Base-by-base conservation (phyloP, 2,329 filamentous ascomycete species). In the Aspergillus sclerotialis region DNA sequence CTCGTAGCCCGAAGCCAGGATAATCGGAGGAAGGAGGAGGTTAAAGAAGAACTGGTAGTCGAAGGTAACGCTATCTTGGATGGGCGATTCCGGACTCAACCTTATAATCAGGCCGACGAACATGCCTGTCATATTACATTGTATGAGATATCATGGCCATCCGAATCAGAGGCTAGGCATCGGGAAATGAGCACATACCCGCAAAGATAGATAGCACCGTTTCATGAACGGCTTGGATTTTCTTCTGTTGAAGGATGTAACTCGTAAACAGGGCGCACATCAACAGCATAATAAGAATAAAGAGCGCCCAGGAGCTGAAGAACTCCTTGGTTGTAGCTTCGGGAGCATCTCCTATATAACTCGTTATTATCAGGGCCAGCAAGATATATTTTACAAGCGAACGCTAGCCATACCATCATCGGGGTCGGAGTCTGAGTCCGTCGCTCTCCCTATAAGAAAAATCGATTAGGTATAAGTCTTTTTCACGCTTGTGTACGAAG, bases 31-130 rank as follows among this genome's bases (percentile, higher is more conserved):
- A n/a, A 98, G 83, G 9, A 98, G 78, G 29, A 98, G 77, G 63
- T 98, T 98, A 73, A 98, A 98, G 73, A 98, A 98, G 71, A 96
- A 94, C 58, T 96, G 89, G 61, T 95, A 95, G 68, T 96, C 84
- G 71, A 98, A 98, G 63, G 83, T 94, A 55, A 98, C 88, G 45
- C 86, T 80, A 57, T 85, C 84, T 60, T 89, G 82, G 51, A 98
- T 88, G 43, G 83, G 86, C 43, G 86, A 82, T 46, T 83, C 82
- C 33, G 83, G 81, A 28, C 80, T 85, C 43, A 95, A 69, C 54
- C 92, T 78, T 38, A 98, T 79, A 39, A 94, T 76, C 50, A 98
- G 70, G 5, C 92, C 92, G 40, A 98, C 87, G 38, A 88, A 82
- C 92, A 96, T 96, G 53, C 90, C 90, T 93, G 13, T 18, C 14